phyloP scores from a whole-genome alignment of 2,329 filamentous ascomycete genomes.

The Penicillium brevicompactum region DNA sequence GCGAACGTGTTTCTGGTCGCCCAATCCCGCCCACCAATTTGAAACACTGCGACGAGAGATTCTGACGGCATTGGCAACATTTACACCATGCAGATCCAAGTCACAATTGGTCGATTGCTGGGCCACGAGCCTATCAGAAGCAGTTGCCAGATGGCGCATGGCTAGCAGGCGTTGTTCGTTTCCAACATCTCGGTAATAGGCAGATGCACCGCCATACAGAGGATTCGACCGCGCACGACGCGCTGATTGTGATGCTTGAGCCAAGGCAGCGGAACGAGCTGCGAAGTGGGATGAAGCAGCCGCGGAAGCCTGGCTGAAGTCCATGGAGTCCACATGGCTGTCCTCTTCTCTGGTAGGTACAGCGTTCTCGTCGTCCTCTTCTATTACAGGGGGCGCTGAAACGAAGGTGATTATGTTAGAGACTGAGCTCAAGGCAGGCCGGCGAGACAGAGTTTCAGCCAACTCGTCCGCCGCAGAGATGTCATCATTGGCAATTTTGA shows the following conservation, averaged over 20 bases:
- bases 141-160: slow-evolving; percentile 61
- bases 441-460: slow-evolving; percentile 54
- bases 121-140: slow-evolving; percentile 71
- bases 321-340: slow-evolving; percentile 10
- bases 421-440: slow-evolving; percentile 30
- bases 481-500: slow-evolving; percentile 60
- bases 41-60: slow-evolving; percentile 71
- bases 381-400: slow-evolving; percentile 25
- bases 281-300: slow-evolving; percentile 50
- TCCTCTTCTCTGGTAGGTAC: background rate
- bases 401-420: slow-evolving; percentile 50
- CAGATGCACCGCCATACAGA: slow-evolving; percentile 73
- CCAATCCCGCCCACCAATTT: slow-evolving; percentile 75
- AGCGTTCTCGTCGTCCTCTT: slow-evolving; percentile 22
- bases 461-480: slow-evolving; percentile 62
- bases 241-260: slow-evolving; percentile 60
- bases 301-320: slow-evolving; percentile 32
- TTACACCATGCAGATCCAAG: slow-evolving; percentile 82
- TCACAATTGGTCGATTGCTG: slow-evolving; percentile 62
- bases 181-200: slow-evolving; percentile 72
- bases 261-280: slow-evolving; percentile 55
- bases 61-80: slow-evolving; percentile 75
- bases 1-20: slow-evolving; percentile 61
- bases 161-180: slow-evolving; percentile 64
- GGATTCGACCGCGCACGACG: slow-evolving; percentile 68